phyloP scores from a whole-genome alignment of 805 yeast genomes.

The Saccharomycopsis javanensis region DNA sequence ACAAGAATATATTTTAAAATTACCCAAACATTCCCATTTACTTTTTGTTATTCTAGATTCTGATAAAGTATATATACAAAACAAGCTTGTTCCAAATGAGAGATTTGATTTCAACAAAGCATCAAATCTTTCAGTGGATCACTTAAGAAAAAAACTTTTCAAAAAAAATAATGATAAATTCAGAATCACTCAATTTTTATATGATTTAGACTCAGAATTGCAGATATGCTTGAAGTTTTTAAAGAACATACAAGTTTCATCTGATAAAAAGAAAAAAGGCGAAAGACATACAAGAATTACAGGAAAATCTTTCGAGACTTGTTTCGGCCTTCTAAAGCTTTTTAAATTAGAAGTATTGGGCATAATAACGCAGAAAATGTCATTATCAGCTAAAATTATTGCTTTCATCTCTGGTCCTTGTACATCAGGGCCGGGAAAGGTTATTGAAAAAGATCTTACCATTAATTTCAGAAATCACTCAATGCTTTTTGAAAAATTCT shows the following conservation, averaged over 20 bases:
- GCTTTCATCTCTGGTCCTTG: slow-evolving; percentile 33
- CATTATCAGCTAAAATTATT: slow-evolving; percentile 25
- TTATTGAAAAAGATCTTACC: slow-evolving; percentile 21
- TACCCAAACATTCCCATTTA: slow-evolving; percentile 48
- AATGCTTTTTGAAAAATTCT: slow-evolving; percentile 26
- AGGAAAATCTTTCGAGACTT: slow-evolving; percentile 29
- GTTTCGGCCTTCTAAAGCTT: slow-evolving; percentile 22
- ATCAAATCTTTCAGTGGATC: background rate
- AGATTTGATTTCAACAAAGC: background rate
- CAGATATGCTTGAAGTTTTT: background rate
- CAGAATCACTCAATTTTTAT: slow-evolving; percentile 1
- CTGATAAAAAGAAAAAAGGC: background rate
- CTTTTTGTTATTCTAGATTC: slow-evolving; percentile 46
- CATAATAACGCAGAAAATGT: background rate
- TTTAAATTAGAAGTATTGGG: slow-evolving; percentile 20
- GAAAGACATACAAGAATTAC: slow-evolving; percentile 28
- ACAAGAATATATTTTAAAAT: slow-evolving; percentile 38
- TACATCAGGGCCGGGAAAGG: slow-evolving; percentile 30
- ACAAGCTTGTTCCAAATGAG: background rate
- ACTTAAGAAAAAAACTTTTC: slow-evolving; percentile 2
- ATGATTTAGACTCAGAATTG: background rate
- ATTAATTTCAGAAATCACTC: slow-evolving; percentile 29
- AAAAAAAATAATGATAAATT: background rate
- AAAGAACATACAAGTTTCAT: background rate
- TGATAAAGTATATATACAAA: background rate